These are phyloP conservation scores for Penicillium sclerotiorum DNA, from an alignment of 2,329 filamentous ascomycete species.

Conservation along the genomic window DNA sequence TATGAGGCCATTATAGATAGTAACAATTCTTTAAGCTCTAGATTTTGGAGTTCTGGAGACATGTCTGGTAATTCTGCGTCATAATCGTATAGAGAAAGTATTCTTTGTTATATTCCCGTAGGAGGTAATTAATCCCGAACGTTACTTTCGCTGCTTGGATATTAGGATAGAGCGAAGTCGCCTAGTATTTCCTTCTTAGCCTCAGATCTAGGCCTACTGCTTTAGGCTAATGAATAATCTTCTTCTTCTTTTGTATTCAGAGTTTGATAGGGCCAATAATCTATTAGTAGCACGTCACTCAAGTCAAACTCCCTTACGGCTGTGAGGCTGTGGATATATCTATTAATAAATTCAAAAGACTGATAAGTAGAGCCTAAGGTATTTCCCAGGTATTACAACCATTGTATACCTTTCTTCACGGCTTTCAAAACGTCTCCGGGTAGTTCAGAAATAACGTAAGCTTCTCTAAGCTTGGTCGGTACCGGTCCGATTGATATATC, in stretches of 20 bases:
- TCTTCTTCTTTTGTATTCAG: not conserved
- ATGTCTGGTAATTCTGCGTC: slow-evolving; percentile 1
- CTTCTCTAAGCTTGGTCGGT: not conserved
- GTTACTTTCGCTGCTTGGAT: not conserved
- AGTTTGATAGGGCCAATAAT: not conserved
- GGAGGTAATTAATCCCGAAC: not conserved
- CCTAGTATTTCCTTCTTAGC: not conserved
- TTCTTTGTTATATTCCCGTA: slow-evolving; percentile 1
- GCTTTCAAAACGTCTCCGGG: not conserved
- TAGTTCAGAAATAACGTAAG: not conserved
- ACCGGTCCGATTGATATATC: slow-evolving; percentile 3
- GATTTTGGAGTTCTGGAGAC: not conserved
- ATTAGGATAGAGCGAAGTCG: not conserved
- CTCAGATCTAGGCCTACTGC: not conserved
- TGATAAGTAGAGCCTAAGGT: slow-evolving; percentile 2
- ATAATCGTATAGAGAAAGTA: not conserved
- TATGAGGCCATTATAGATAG: slow-evolving; percentile 1
- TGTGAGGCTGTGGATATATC: not conserved
- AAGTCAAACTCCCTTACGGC: not conserved
- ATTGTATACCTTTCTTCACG: not conserved
- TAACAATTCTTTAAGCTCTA: not conserved
- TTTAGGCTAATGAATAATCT: not conserved
- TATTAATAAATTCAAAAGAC: not conserved
- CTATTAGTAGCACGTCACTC: not conserved
- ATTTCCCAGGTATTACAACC: not conserved